phyloP scores from a whole-genome alignment of 768 basidiomycete species.

The Podaxis sp. region DNA sequence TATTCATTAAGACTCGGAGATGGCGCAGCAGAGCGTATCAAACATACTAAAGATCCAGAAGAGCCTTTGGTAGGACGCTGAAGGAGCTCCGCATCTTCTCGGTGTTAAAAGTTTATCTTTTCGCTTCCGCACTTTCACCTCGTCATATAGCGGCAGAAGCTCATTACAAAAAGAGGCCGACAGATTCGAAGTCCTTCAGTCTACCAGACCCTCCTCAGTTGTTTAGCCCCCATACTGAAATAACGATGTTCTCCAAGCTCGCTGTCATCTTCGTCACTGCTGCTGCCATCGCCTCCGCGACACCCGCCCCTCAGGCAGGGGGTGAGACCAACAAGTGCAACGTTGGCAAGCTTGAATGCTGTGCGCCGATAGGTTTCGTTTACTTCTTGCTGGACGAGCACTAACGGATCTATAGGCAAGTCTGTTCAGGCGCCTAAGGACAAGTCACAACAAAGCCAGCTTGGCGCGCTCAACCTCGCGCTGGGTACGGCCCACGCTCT shows the following conservation, averaged over 20 bases:
- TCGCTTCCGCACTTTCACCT: not conserved
- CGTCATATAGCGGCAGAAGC: not conserved
- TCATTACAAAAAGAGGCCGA: not conserved
- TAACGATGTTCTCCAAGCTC: not conserved
- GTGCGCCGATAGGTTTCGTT: not conserved
- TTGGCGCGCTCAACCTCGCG: not conserved
- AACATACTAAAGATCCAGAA: not conserved
- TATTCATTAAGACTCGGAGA: not conserved
- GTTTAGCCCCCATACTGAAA: not conserved
- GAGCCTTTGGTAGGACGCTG: not conserved
- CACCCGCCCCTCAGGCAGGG: not conserved
- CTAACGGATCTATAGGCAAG: not conserved
- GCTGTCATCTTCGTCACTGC: not conserved
- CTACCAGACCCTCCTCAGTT: not conserved
- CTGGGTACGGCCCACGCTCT: slow-evolving; percentile 5
- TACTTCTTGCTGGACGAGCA: not conserved
- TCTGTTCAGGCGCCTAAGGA: not conserved
- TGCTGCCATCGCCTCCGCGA: not conserved
- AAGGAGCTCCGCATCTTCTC: not conserved
- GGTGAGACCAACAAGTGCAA: not conserved
- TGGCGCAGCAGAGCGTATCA: not conserved
- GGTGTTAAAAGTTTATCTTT: not conserved
- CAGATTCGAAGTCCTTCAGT: no score
- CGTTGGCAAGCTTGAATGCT: not conserved
- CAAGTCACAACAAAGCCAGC: not conserved